phyloP scores from a whole-genome alignment of 108 stramenopile species.

The Epithemia pelagica region DNA sequence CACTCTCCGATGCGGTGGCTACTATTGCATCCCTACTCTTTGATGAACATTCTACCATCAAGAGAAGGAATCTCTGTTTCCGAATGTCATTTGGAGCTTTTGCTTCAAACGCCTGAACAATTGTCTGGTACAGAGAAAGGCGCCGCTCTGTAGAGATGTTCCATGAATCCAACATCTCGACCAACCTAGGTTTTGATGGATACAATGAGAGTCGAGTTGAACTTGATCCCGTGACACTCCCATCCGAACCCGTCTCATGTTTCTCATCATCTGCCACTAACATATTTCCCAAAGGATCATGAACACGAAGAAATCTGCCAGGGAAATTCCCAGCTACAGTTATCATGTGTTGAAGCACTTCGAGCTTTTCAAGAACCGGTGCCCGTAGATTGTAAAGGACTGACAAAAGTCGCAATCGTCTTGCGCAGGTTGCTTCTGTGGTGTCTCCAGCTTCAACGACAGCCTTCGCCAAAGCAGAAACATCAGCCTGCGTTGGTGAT shows the following conservation, averaged over 20 bases:
- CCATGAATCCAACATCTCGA: conserved; percentile 43
- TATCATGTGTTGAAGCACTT: conserved; percentile 52
- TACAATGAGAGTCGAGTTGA: conserved; percentile 5
- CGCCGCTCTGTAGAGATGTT: conserved; percentile 18
- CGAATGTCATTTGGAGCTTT: too few species aligned
- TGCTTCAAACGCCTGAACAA: conserved; percentile 35
- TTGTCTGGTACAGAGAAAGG: conserved; percentile 49
- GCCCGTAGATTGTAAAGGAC: conserved; percentile 74
- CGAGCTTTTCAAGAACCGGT: conserved; percentile 47
- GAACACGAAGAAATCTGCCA: too few species aligned
- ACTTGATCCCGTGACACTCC: conserved; percentile 14
- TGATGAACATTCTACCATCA: conserved; percentile 62
- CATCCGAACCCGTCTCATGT: conserved; percentile 41
- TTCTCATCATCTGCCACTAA: conserved; percentile 20
- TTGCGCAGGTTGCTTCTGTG: conserved; percentile 24
- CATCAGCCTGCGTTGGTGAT: conserved; percentile 8
- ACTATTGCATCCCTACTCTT: too few species aligned
- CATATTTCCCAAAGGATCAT: too few species aligned
- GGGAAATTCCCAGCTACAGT: conserved; percentile 38
- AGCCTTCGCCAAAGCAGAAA: background rate
- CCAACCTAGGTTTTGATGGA: conserved; percentile 4
- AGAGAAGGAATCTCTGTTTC: conserved; percentile 63
- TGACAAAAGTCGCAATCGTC: conserved; percentile 35
- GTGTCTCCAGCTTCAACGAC: background rate
- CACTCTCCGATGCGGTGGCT: conserved; percentile 71